Conservation (phyloP, 352 stramenopile species). For the Phytopythium cucurbitacearum region DNA sequence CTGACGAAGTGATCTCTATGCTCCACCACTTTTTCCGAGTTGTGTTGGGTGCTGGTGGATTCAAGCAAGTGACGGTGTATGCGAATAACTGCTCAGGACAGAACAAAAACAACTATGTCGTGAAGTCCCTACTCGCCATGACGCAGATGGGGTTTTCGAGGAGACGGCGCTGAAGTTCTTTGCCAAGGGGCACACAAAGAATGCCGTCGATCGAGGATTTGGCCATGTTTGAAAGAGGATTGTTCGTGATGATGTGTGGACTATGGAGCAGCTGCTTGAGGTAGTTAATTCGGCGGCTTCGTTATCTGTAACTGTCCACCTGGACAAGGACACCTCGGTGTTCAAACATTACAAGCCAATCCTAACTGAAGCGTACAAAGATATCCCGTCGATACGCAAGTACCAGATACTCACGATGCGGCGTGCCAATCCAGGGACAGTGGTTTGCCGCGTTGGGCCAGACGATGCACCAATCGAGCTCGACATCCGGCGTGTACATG, state of each 20-base stretch:
- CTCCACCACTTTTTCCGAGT: constrained; percentile 3
- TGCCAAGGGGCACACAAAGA: constrained; percentile 18
- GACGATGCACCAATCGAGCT: neutral
- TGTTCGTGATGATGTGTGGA: constrained; percentile 2
- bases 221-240: constrained; percentile 11
- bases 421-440: neutral
- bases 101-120: constrained; percentile 13
- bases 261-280: constrained; percentile 9
- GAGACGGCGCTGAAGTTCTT: constrained; percentile 12
- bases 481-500: constrained; percentile 4
- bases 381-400: constrained; percentile 3
- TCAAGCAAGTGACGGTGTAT: constrained; percentile 5
- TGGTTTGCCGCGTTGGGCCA: constrained; percentile 2
- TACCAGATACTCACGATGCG: constrained; percentile 12
- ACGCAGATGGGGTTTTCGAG: constrained; percentile 5
- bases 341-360: constrained; percentile 9
- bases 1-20: constrained; percentile 15
- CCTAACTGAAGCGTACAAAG: constrained; percentile 8
- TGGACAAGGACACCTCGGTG: neutral
- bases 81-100: constrained; percentile 10
- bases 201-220: constrained; percentile 12
- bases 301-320: neutral
- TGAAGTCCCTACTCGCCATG: constrained; percentile 7
- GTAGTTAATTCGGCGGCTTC: constrained; percentile 1
- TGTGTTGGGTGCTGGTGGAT: neutral